Evolutionary conservation across 139 green algal species (phyloP), one percentile per base, ranked within the genome.

Genomic region (Closterium sp.): DNA sequence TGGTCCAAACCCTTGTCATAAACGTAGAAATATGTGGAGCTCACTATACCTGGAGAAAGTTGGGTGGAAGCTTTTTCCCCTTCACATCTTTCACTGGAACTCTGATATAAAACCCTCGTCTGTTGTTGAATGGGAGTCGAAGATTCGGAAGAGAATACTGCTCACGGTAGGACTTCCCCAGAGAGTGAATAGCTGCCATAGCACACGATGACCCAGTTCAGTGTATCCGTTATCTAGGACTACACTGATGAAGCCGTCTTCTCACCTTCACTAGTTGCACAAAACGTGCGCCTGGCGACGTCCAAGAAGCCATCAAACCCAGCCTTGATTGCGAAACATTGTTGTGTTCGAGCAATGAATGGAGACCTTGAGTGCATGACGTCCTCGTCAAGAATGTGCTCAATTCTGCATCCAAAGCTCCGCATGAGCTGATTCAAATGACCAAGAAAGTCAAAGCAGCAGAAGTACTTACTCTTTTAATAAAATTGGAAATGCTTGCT

Each of bases 291-390:
- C 28, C 97, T 94, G 0, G 96, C 95, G n/a, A 98, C 84, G 76
- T 98, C 97, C 88, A 99, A 92, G 66, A 99, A 94, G 25, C 93
- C 93, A 90, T 97, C 96, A 9, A 96, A 89, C 0, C 95, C 94
- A 7, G 88, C 85, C 28, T 94, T 95, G 4, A 98, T 93, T 10
- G 95, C 96, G 95, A 97, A 97, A 89, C 95, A 97, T 88, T 97
- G 96, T 85, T 97, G 94, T 21, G 95, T 96, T 32, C 90, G 85
- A 87, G 96, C 97, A 21, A 97, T 76, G 28, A 97, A 97, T 5
- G 94, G 34, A 28, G 91, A 88, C 31, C 93, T 94, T 34, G 91
- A 66, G n/a, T 94, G 93, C 0, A 93, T 64, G 30, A 94, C 92
- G 86, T 97, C 94, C 55, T 96, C 94, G 84, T 97, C 96, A 36